Evolutionary conservation across 192 early-diverging fungal species (phyloP), one percentile per base, ranked within the genome.

Genomic region (Paraglomus brasilianum): DNA sequence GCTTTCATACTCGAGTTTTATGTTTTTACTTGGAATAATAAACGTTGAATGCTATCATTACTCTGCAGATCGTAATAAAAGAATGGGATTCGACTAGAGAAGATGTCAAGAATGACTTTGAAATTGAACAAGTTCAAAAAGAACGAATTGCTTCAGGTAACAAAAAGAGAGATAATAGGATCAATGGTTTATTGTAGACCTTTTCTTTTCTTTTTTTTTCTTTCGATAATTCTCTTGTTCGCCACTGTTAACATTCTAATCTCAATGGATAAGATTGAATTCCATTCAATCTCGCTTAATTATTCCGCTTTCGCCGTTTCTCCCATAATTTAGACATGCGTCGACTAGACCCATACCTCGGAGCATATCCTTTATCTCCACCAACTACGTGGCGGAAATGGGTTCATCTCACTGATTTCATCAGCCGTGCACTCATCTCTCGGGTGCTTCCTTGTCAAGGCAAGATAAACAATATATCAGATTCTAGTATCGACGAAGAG

Each of bases 61-160:
- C n/a, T 57, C 42, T 61, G 24, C 70, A 97, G 89, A 83, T 95
- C 2, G 77, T 93, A 3, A 91, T 93, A 5, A 84, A 83, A 68
- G 81, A 86, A 71, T 98, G 96, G 96, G 78, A 93, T 72, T 51
- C 81, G 9, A 72, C 80, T 8, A 82, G 73, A 8, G 97, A 98
- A 76, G 88, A 92, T 17, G 50, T 95, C 40, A 66, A 73, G 7
- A 73, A 79, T 17, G 78, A 79, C 19, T 73, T 77, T 19, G 80
- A 83, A 39, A 69, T 88, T 40, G 86, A 91, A 50, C 57, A 70
- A 6, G 85, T 84, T 5, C 86, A 94, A 41, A 72, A 83, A 14
- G 83, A 87, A 66, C 74, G 90, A 51, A 82, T 87, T 51, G 80
- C 73, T 38, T 46, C 55, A 62, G 89, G 93, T 93, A 82, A 53